These are phyloP conservation scores for Plasmopara muralis DNA, from an alignment of 352 stramenopile genomes.

Conservation along the genomic window DNA sequence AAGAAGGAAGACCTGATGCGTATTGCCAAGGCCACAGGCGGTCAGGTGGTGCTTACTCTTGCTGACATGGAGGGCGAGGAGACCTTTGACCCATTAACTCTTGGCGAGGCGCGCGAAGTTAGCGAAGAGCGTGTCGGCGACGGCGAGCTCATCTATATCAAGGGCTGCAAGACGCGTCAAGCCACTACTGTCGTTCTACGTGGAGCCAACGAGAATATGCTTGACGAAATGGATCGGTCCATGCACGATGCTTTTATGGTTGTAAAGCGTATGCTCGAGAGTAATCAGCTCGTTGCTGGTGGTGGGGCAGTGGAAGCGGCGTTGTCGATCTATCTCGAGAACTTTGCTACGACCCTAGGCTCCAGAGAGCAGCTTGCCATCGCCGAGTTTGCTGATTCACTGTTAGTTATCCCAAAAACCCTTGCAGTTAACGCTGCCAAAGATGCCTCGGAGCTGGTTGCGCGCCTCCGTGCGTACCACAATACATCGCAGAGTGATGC, in stretches of 20 bases:
- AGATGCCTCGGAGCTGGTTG: conserved; percentile 98
- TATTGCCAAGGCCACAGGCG: conserved; percentile 98
- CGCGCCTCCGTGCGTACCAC: conserved; percentile 94
- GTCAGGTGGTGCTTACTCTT: conserved; percentile 95
- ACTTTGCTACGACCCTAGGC: conserved; percentile 95
- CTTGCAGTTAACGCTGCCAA: conserved; percentile 98
- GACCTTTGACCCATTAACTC: conserved; percentile 90
- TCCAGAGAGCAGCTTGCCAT: conserved; percentile 98
- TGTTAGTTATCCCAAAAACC: conserved; percentile 99
- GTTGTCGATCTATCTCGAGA: conserved; percentile 97
- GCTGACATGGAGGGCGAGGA: conserved; percentile 98
- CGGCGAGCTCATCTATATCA: conserved; percentile 98
- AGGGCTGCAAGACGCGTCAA: conserved; percentile 91
- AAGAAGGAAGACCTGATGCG: conserved; percentile 98
- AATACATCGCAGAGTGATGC: conserved; percentile 91
- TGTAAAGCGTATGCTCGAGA: conserved; percentile 99
- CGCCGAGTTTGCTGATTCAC: conserved; percentile 96
- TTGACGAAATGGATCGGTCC: conserved; percentile 99
- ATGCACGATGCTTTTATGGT: conserved; percentile 99
- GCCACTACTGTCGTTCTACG: conserved; percentile 96
- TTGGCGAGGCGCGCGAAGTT: conserved; percentile 92
- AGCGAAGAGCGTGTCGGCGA: conserved; percentile 96
- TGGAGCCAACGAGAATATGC: conserved; percentile 99
- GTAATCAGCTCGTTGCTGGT: conserved; percentile 96
- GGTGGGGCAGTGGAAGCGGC: conserved; percentile 97